These are phyloP conservation scores for Sclerotinia nivalis DNA, from an alignment of 2,329 filamentous ascomycete genomes.

Conservation along the genomic window DNA sequence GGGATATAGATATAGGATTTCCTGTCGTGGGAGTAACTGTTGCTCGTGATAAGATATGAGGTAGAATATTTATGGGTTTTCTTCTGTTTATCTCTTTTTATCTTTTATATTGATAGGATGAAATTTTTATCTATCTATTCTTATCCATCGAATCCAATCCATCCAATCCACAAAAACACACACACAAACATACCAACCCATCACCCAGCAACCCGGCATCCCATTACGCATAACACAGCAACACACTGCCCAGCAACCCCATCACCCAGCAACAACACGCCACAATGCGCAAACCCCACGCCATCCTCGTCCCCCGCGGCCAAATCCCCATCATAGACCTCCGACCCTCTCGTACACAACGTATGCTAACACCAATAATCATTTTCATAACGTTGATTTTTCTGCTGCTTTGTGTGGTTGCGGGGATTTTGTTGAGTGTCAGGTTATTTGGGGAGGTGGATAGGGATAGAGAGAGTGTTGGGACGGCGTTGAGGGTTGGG, in stretches of 20 bases:
- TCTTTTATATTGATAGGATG: too few relatives aligned
- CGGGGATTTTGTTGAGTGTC: slow-evolving; percentile 26
- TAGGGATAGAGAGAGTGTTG: neutral
- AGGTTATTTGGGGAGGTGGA: slow-evolving; percentile 8
- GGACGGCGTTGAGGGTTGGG: neutral
- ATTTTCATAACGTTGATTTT: slow-evolving; percentile 28
- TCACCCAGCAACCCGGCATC: neutral
- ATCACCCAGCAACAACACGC: neutral
- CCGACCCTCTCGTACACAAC: slow-evolving; percentile 22
- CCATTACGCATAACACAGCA: neutral
- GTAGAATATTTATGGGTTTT: too few relatives aligned
- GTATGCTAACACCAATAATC: slow-evolving; percentile 29
- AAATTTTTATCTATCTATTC: too few relatives aligned
- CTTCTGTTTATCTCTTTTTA: too few relatives aligned
- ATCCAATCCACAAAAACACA: too few relatives aligned
- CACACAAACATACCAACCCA: too few relatives aligned
- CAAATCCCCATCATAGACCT: slow-evolving; percentile 16
- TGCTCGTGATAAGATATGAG: too few relatives aligned
- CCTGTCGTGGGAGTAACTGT: too few relatives aligned
- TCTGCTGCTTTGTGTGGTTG: slow-evolving; percentile 25
- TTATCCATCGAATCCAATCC: neutral
- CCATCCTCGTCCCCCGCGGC: neutral
- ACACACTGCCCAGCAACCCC: neutral
- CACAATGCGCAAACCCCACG: slow-evolving; percentile 7
- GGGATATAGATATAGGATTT: too few relatives aligned